Percentiles rank a stretch among this genome's conserved stretches.
Conservation (phyloP, 1,284 basidiomycete genomes). For the Tilletiaria anomala region DNA sequence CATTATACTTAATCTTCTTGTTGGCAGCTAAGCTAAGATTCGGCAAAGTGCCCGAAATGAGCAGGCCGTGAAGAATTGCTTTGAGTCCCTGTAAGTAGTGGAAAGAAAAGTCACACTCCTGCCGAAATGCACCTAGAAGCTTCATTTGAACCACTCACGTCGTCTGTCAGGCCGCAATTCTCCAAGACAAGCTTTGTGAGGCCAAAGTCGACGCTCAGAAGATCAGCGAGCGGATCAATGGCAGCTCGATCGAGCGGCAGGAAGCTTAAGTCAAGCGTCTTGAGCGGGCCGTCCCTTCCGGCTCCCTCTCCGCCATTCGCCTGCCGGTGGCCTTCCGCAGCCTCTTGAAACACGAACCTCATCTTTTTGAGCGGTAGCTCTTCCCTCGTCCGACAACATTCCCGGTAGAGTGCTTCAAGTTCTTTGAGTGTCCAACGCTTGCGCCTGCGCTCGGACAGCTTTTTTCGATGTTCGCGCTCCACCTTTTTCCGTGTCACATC, state of each 20-base stretch:
- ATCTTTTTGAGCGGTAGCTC: constrained; percentile 33
- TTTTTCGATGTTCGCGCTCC: constrained; percentile 25
- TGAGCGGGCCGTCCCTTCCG: constrained; percentile 6
- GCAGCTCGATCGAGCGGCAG: constrained; percentile 21
- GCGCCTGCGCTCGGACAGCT: constrained; percentile 12
- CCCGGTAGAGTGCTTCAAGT: constrained; percentile 32
- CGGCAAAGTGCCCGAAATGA: constrained; percentile 67
- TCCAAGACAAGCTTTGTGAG: constrained; percentile 31
- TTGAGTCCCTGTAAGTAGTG: constrained; percentile 53
- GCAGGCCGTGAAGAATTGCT: constrained; percentile 73
- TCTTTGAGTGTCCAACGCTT: constrained; percentile 22
- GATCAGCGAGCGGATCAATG: constrained; percentile 30
- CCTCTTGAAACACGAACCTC: constrained; percentile 27
- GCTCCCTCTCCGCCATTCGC: constrained; percentile 3
- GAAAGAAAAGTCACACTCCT: not conserved
- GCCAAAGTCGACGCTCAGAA: constrained; percentile 34
- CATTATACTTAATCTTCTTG: constrained; percentile 57
- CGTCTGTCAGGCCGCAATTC: constrained; percentile 28
- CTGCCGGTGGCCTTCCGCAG: no score
- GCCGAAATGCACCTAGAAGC: not conserved
- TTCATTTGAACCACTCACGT: no score
- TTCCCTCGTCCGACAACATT: constrained; percentile 35
- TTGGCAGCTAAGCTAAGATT: constrained; percentile 79
- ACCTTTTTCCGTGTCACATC: constrained; percentile 27
- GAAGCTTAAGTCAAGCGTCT: constrained; percentile 26